Percentiles rank a stretch among this genome's conserved stretches.
Conservation (phyloP, 768 basidiomycete species). For the Boletus vinaceobasis region DNA sequence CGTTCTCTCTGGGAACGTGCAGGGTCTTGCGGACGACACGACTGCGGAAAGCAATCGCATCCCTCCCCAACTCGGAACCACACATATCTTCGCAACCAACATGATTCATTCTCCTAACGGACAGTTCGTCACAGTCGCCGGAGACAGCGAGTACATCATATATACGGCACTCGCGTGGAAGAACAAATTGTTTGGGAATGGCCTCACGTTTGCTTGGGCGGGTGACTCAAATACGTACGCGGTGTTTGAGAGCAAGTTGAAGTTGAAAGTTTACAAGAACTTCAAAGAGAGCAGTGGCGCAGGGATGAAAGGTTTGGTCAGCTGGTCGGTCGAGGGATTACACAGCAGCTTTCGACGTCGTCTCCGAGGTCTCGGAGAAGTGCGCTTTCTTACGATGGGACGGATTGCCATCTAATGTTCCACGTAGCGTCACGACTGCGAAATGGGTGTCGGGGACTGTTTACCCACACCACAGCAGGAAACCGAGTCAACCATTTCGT, state of each 20-base stretch:
- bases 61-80: constrained; percentile 77
- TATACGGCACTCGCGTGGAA: constrained; percentile 98
- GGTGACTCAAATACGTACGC: constrained; percentile 96
- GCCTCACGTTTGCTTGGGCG: constrained; percentile 94
- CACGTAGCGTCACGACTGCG: constrained; percentile 78
- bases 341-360: constrained; percentile 89
- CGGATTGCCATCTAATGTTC: neutral
- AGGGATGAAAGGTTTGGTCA: constrained; percentile 75
- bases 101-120: constrained; percentile 94
- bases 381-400: constrained; percentile 20
- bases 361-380: constrained; percentile 83
- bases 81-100: constrained; percentile 86
- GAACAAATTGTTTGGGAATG: constrained; percentile 95
- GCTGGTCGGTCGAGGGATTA: constrained; percentile 81
- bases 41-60: constrained; percentile 77
- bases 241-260: constrained; percentile 81
- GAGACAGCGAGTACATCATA: constrained; percentile 97
- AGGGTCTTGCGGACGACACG: constrained; percentile 47
- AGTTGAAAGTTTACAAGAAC: constrained; percentile 84
- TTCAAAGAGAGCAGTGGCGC: constrained; percentile 82
- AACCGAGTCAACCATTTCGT: constrained; percentile 95
- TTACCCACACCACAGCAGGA: constrained; percentile 90
- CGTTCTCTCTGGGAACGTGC: constrained; percentile 84
- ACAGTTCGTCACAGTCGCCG: constrained; percentile 94
- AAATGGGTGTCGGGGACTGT: constrained; percentile 99